Evolutionary conservation across 2,329 filamentous ascomycete genomes (phyloP).

Genomic region (Aureobasidium mangrovei): DNA sequence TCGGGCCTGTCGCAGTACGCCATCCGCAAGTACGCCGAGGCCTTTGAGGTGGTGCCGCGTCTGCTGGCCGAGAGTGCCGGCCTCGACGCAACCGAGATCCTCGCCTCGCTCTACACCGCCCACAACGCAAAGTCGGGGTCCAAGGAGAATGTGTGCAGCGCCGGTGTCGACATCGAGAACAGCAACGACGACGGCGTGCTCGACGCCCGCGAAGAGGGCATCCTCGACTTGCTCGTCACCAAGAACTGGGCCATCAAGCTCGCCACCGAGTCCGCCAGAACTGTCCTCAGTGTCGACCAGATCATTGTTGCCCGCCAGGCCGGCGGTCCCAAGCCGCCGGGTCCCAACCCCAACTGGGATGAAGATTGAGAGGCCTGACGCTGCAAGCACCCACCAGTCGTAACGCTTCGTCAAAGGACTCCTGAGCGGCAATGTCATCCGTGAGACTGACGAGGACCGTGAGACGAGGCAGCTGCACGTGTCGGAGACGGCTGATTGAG

Average conservation of each 20-base stretch:
- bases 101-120: conserved; percentile 85
- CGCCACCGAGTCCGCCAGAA: conserved; percentile 88
- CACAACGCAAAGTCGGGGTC: conserved; percentile 51
- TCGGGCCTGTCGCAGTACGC: conserved; percentile 89
- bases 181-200: conserved; percentile 70
- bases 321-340: conserved; percentile 92
- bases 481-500: no score
- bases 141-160: conserved; percentile 57
- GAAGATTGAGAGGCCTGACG: conserved; percentile 39
- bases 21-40: conserved; percentile 94
- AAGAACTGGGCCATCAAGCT: conserved; percentile 98
- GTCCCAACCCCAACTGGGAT: conserved; percentile 76
- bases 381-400: no score
- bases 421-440: no score
- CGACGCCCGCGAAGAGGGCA: conserved; percentile 78
- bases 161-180: conserved; percentile 93
- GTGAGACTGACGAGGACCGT: no score
- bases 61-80: conserved; percentile 92
- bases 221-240: conserved; percentile 81
- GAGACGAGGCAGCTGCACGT: no score
- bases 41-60: conserved; percentile 92
- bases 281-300: conserved; percentile 92
- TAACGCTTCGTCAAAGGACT: no score
- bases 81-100: conserved; percentile 91
- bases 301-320: conserved; percentile 98